Conservation (phyloP, 108 stramenopile genomes). For the Craspedostauros australis region DNA sequence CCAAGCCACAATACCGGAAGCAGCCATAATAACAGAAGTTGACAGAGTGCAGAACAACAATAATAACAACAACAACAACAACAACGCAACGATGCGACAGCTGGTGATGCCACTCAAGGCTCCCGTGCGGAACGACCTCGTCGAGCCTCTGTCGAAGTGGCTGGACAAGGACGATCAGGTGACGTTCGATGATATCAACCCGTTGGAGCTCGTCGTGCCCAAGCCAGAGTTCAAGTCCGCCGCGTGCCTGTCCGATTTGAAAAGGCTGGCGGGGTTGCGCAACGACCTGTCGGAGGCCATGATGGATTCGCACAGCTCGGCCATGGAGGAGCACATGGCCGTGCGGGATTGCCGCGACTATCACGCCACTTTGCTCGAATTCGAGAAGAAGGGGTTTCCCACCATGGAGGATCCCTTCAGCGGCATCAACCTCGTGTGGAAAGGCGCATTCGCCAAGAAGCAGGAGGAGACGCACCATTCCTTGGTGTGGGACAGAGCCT, state of each 20-base stretch:
- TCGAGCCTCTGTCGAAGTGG: conserved; percentile 38
- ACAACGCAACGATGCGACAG: background rate
- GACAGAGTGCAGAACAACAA: conserved; percentile 3
- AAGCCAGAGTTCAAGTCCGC: conserved; percentile 35
- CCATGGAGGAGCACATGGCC: conserved; percentile 15
- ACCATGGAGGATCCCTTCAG: conserved; percentile 13
- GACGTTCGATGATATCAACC: conserved; percentile 6
- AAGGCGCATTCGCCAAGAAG: conserved; percentile 15
- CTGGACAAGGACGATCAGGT: conserved; percentile 20
- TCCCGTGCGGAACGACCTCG: conserved; percentile 29
- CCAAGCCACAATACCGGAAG: too few species aligned
- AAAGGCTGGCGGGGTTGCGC: conserved; percentile 35
- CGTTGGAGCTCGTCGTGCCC: conserved; percentile 19
- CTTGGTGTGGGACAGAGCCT: conserved; percentile 40
- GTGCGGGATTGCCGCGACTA: conserved; percentile 46
- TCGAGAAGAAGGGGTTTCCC: conserved; percentile 46
- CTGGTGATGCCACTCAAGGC: conserved; percentile 36
- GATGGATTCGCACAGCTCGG: conserved; percentile 31
- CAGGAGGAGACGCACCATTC: conserved; percentile 29
- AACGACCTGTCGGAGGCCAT: conserved; percentile 37
- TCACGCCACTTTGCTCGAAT: conserved; percentile 41
- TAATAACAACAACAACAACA: background rate
- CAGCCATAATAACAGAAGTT: background rate
- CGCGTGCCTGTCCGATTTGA: conserved; percentile 34
- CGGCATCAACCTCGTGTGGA: conserved; percentile 28